Evolutionary conservation across 2,329 filamentous ascomycete genomes (phyloP), one percentile per base, ranked within the genome.

Genomic region (Fusarium lyarnte): DNA sequence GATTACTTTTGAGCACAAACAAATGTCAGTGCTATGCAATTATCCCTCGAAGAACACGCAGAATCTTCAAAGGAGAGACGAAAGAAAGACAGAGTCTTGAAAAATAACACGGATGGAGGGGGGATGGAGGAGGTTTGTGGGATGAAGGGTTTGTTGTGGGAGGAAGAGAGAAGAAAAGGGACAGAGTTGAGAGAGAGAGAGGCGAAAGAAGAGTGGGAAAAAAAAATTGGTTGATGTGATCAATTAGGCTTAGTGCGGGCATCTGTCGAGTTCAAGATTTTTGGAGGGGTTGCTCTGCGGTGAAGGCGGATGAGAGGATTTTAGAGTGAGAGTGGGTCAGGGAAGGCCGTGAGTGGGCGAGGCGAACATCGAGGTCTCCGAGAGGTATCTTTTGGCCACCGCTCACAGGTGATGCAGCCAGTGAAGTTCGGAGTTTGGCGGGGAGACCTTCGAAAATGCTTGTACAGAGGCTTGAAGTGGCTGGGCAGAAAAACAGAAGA

Each of bases 61-160:
- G 79, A 82, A 82, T 82, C 81, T 84, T 84, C 82, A 84, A 84
- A 84, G 82, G 81, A 85, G 82, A 80, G 80, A 84, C 81, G 79
- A 84, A 82, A 78, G 80, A 82, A 81, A 81, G 78, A 81, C 76
- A 74, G 73, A 77, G 76, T 78, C 79, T 78, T 77, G 74, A 69
- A 69, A 75, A 76, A 76, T 74, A 73, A 77, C 74, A 75, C 76
- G 76, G 78, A 76, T 77, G 70, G 67, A 72, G 74, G 59, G 75
- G 78, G 72, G 74, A 66, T 77, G 73, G 70, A 73, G 74, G 64
- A 77, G 78, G 74, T 72, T 77, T 78, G 77, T 77, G 74, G 76
- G 74, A 70, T 75, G 72, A 78, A 64, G 74, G 77, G 71, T 78
- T 69, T 78, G 76, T 79, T 80, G 77, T 79, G 78, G 78, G 78